These are phyloP conservation scores for Penicillium egyptiacum DNA, from an alignment of 495 filamentous ascomycete genomes.

Conservation along the genomic window DNA sequence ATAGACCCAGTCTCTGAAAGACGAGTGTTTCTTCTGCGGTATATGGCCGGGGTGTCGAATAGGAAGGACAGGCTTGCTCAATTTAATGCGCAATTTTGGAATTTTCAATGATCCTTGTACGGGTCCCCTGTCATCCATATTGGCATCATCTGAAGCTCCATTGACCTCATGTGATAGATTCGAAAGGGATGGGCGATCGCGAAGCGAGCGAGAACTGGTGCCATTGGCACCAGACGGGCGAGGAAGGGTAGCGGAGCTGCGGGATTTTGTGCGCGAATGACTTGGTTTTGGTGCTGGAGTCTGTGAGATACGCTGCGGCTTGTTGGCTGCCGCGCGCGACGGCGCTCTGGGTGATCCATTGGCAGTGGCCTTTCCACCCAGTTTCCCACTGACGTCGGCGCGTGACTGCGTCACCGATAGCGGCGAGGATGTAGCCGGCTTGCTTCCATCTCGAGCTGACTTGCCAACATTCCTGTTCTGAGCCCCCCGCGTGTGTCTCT, in stretches of 20 bases:
- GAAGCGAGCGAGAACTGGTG: conserved; percentile 26
- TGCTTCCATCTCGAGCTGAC: conserved; percentile 24
- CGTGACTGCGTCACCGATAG: conserved; percentile 36
- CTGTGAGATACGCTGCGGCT: conserved; percentile 30
- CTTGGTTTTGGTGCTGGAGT: conserved; percentile 32
- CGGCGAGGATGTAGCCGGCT: conserved; percentile 36
- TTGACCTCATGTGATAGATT: conserved; percentile 18
- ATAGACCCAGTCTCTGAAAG: conserved; percentile 59
- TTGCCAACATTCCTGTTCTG: conserved; percentile 33
- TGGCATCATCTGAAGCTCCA: conserved; percentile 9
- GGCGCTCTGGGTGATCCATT: conserved; percentile 38
- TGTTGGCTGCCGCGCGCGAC: conserved; percentile 22
- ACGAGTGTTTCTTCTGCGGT: conserved; percentile 43
- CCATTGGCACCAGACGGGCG: conserved; percentile 24
- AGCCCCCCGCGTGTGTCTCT: conserved; percentile 55
- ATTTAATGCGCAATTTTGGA: conserved; percentile 51
- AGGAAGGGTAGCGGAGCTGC: conserved; percentile 29
- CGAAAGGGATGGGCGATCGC: conserved; percentile 32
- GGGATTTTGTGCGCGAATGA: conserved; percentile 36
- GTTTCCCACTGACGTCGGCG: conserved; percentile 34
- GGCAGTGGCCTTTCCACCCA: conserved; percentile 31
- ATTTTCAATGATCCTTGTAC: conserved; percentile 29
- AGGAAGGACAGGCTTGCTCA: conserved; percentile 52
- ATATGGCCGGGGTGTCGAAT: conserved; percentile 56
- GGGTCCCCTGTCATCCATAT: conserved; percentile 22